Base-by-base conservation (phyloP, 140 eudicot genomes). In the Oenanthe javanica region DNA sequence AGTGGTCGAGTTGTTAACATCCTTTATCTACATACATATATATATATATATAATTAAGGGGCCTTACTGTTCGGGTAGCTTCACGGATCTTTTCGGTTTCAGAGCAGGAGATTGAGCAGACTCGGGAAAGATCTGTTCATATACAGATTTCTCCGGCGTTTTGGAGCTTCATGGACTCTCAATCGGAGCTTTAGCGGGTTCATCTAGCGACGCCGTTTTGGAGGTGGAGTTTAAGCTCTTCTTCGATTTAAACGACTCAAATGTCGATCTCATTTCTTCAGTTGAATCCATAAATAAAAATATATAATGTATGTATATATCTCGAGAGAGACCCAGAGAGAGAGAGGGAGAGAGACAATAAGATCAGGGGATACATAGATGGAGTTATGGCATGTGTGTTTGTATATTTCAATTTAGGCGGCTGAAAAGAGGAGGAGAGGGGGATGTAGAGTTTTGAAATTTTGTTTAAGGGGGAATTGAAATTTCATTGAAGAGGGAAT, bases 101-200 rank as follows among this genome's bases (percentile, higher is more conserved):
- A 81, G 25, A 31, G 67, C 31, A 7, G 42, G 79, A 50, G 79
- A 63, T 66, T 84, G 78, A 48, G 13, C 59, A 18, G 72, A 45
- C 12, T 46, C 21, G 15, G 7, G n/a, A 4, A 67, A 25, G 45
- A 64, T 49, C 51, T 51, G 82, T 59, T 18, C 49, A 81, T 43
- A 13, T 9, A n/a, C 47, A 1, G 85, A 80, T 72, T 89, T 91
- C 54, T 90, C 91, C 16, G 97, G 97, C 0, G 97, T 91, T 77
- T 86, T 89, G 83, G 87, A 85, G 85, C 79, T 83, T 86, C 87
- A 87, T 15, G 82, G 82, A 48, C 63, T 84, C 80, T 82, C 82
- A 31, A 82, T 85, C 11, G 87, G 66, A 76, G 77, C 85, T 55
- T 43, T 79, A 21, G 59, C 23, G 2, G 43, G 38, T 67, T 63